Evolutionary conservation across 306 rosid species (phyloP).

Genomic region (Canavalia ensiformis): DNA sequence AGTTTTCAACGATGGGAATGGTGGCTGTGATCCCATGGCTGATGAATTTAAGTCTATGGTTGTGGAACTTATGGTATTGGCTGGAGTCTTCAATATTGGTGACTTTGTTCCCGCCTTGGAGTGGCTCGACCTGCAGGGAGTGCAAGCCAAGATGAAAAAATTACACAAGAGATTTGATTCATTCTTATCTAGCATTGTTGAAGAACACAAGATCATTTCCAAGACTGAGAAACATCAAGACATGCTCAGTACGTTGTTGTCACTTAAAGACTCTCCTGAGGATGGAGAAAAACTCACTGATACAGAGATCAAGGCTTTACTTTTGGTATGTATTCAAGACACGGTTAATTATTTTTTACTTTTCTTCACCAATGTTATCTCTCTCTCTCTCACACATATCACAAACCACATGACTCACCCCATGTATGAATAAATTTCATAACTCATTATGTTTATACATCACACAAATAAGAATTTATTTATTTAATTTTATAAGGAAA

Average conservation of each 20-base stretch:
- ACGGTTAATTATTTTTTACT: too few species aligned
- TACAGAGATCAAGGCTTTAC: background rate
- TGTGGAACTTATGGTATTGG: background rate
- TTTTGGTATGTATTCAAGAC: constrained; percentile 47
- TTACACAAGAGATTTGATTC: background rate
- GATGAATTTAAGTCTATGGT: background rate
- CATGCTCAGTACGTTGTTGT: constrained; percentile 63
- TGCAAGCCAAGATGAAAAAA: background rate
- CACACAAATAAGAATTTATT: too few species aligned
- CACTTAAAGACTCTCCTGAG: constrained; percentile 47
- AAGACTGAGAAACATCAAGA: constrained; percentile 46
- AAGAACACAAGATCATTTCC: background rate
- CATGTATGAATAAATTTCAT: too few species aligned
- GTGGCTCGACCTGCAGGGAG: background rate
- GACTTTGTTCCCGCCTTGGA: background rate
- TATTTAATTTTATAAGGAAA: too few species aligned
- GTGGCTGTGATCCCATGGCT: background rate
- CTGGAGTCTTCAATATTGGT: background rate
- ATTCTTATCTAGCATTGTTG: background rate
- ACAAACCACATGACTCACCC: too few species aligned
- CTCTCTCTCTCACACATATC: too few species aligned
- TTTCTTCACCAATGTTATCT: too few species aligned
- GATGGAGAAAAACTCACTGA: constrained; percentile 54
- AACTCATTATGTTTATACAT: background rate
- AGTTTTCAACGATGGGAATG: background rate